Percentiles rank a stretch among this genome's conserved stretches.
phyloP scores from a whole-genome alignment of 1,139 yeast genomes.

The Scheffersomyces illinoinensis region DNA sequence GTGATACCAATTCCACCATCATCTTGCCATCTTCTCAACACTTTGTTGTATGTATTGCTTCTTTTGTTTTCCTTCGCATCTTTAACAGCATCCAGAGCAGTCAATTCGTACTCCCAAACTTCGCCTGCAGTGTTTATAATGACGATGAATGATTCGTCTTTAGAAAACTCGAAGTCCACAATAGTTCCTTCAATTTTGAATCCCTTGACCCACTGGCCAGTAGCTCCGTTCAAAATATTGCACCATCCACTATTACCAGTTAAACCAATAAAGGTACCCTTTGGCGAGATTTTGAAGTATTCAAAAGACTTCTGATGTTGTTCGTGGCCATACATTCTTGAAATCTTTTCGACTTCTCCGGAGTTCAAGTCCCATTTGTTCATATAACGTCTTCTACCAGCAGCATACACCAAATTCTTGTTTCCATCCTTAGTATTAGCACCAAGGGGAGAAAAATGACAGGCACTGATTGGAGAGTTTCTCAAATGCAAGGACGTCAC shows the following conservation, averaged over 20 bases:
- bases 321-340: constrained; percentile 91
- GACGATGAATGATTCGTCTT: constrained; percentile 54
- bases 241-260: constrained; percentile 91
- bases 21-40: constrained; percentile 78
- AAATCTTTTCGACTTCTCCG: constrained; percentile 79
- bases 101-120: constrained; percentile 81
- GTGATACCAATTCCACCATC: constrained; percentile 87
- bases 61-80: constrained; percentile 10
- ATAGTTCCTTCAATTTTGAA: constrained; percentile 85
- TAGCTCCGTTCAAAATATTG: constrained; percentile 69
- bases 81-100: constrained; percentile 13
- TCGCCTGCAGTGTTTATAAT: constrained; percentile 82
- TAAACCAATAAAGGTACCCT: constrained; percentile 73
- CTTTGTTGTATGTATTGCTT: constrained; percentile 31
- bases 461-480: constrained; percentile 78
- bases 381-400: constrained; percentile 91
- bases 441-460: constrained; percentile 54
- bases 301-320: constrained; percentile 85
- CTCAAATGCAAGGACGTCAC: constrained; percentile 81
- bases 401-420: constrained; percentile 64
- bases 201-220: constrained; percentile 85
- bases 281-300: constrained; percentile 68
- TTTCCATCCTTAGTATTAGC: constrained; percentile 34
- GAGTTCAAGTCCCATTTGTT: constrained; percentile 84
- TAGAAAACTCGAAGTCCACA: constrained; percentile 74